Conservation (phyloP, 2,329 filamentous ascomycete species). For the Apiospora malaysiana region DNA sequence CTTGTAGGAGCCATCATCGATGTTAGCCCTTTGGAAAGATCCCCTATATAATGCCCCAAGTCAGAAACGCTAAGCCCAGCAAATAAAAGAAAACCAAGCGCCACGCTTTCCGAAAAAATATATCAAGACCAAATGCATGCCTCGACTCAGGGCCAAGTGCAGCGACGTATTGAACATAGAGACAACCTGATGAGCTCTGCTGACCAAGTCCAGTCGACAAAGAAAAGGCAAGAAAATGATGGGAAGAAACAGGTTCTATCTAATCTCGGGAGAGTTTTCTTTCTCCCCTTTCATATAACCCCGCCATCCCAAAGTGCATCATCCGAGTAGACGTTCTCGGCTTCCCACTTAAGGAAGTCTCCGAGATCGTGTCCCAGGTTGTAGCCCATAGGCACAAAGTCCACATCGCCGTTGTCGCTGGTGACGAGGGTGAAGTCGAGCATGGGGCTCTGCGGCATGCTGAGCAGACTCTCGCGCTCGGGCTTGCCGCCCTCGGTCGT, state of each 20-base stretch:
- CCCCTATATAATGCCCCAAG: background rate
- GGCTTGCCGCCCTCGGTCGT: conserved; percentile 39
- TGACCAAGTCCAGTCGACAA: background rate
- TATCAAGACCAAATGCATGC: background rate
- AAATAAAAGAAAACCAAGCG: conserved; percentile 6
- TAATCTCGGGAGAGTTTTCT: background rate
- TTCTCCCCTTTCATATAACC: conserved; percentile 21
- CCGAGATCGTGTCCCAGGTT: conserved; percentile 65
- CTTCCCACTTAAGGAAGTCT: conserved; percentile 64
- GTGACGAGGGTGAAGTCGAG: conserved; percentile 51
- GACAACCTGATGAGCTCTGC: background rate
- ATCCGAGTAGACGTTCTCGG: conserved; percentile 52
- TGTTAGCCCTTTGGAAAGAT: background rate
- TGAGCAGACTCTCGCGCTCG: conserved; percentile 44
- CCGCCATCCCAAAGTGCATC: conserved; percentile 20
- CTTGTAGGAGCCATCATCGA: background rate
- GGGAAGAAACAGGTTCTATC: background rate
- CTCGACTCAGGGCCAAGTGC: background rate
- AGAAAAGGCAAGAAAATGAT: background rate
- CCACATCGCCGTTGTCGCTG: conserved; percentile 46
- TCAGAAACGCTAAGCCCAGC: background rate
- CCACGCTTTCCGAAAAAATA: conserved; percentile 9
- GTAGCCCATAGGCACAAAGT: conserved; percentile 63
- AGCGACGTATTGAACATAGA: background rate
- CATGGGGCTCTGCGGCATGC: conserved; percentile 59